A percentile compares a stretch with the other conserved stretches of the same genome.
phyloP scores from a whole-genome alignment of 495 filamentous ascomycete species.

The Rostrohypoxylon terebratum region DNA sequence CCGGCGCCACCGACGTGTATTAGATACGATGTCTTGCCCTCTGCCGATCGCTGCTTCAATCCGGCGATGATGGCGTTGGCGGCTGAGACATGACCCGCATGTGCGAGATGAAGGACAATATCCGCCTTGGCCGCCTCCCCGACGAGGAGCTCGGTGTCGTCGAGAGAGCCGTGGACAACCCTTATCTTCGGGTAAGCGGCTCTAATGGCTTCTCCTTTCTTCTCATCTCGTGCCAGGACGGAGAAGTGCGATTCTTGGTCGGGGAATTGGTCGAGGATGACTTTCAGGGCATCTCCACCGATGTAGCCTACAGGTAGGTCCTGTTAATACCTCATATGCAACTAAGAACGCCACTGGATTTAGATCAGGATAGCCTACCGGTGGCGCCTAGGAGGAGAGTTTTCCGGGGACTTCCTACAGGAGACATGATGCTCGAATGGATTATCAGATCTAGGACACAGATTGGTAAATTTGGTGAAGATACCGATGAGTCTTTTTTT shows the following conservation, averaged over 20 bases:
- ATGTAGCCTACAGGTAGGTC: background rate
- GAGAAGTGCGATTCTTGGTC: background rate
- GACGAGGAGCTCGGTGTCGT: constrained; percentile 1
- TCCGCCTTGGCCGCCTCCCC: background rate
- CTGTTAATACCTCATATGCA: background rate
- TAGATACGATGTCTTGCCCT: background rate
- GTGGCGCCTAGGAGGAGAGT: background rate
- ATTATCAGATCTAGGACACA: background rate
- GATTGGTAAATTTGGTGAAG: background rate
- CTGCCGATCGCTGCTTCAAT: background rate
- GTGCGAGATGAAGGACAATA: background rate
- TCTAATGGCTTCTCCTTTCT: constrained; percentile 1
- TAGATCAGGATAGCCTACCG: background rate
- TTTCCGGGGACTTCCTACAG: background rate
- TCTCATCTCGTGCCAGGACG: background rate
- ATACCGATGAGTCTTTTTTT: too few relatives aligned
- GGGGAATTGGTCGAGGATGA: background rate
- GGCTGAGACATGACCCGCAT: constrained; percentile 5
- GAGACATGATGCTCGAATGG: background rate
- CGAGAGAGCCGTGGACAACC: background rate
- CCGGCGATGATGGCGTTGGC: background rate
- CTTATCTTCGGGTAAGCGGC: background rate
- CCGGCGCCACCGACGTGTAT: constrained; percentile 1
- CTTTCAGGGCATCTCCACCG: constrained; percentile 4
- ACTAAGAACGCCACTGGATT: background rate